Evolutionary conservation across 768 basidiomycete genomes (phyloP).

Genomic region (Gloeophyllum trabeum): DNA sequence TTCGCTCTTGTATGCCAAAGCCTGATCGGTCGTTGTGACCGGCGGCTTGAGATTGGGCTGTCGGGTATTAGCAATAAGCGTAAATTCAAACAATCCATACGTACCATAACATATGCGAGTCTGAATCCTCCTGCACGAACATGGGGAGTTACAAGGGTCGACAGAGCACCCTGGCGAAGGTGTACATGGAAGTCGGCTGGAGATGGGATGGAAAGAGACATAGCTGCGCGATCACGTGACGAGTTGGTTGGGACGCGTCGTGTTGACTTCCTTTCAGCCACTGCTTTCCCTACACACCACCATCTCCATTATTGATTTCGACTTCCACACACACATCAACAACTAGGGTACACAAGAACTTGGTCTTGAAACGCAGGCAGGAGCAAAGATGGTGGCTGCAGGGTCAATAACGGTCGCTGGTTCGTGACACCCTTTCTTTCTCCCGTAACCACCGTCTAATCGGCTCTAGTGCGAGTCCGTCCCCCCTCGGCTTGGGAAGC

Average conservation of each 20-base stretch:
- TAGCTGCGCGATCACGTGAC: constrained; percentile 12
- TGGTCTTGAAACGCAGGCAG: too few relatives aligned
- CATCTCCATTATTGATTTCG: constrained; percentile 1
- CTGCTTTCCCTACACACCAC: neutral
- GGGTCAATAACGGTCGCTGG: constrained; percentile 86
- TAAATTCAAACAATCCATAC: constrained; percentile 8
- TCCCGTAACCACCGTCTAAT: constrained; percentile 6
- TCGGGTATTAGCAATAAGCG: constrained; percentile 3
- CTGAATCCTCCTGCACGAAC: constrained; percentile 82
- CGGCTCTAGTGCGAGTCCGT: constrained; percentile 69
- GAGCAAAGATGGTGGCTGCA: constrained; percentile 68
- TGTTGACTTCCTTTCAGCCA: constrained; percentile 2
- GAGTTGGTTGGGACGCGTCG: constrained; percentile 7
- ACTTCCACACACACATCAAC: neutral
- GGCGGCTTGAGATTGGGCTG: constrained; percentile 93
- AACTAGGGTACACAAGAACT: too few relatives aligned
- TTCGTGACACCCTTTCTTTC: constrained; percentile 18
- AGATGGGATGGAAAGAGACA: neutral
- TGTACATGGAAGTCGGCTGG: constrained; percentile 97
- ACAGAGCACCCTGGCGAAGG: constrained; percentile 79
- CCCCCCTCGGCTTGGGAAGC: constrained; percentile 82
- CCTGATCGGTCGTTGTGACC: constrained; percentile 70
- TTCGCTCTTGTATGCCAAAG: constrained; percentile 66
- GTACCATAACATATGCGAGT: constrained; percentile 94
- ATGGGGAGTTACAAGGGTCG: constrained; percentile 80